A percentile compares a stretch with the other conserved stretches of the same genome.
Evolutionary conservation across 1,139 yeast species (phyloP).

Genomic region (Spathaspora sp.): DNA sequence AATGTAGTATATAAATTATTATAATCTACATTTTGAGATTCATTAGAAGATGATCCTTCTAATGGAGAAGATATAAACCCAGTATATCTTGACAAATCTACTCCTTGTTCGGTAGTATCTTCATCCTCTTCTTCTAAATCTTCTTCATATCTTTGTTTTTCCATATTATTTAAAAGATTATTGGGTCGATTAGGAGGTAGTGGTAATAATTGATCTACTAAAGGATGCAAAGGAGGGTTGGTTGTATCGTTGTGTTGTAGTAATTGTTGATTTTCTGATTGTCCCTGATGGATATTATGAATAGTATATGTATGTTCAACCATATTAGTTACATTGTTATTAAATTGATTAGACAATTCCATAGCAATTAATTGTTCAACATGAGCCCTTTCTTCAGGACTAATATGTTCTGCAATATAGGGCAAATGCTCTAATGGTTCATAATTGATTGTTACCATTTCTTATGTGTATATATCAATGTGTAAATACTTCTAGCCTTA

Average conservation of each 20-base stretch:
- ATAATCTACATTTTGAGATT: constrained; percentile 10
- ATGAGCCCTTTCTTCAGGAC: constrained; percentile 31
- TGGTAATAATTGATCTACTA: constrained; percentile 28
- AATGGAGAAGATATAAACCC: constrained; percentile 21
- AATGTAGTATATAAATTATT: constrained; percentile 31
- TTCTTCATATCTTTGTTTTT: constrained; percentile 31
- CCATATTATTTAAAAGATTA: constrained; percentile 13
- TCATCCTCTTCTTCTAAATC: constrained; percentile 25
- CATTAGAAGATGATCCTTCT: constrained; percentile 8
- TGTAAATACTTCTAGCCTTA: too few relatives aligned
- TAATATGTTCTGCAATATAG: constrained; percentile 28
- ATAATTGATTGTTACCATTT: constrained; percentile 28
- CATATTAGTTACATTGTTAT: constrained; percentile 13
- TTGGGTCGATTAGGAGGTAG: constrained; percentile 12
- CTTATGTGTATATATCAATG: not conserved
- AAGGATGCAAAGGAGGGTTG: constrained; percentile 24
- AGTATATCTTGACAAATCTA: constrained; percentile 32
- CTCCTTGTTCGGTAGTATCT: constrained; percentile 16
- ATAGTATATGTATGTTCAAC: constrained; percentile 6
- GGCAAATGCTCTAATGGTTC: constrained; percentile 37
- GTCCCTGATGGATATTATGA: not conserved
- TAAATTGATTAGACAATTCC: constrained; percentile 23
- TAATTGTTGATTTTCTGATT: constrained; percentile 5
- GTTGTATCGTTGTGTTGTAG: constrained; percentile 6
- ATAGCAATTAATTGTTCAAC: constrained; percentile 34